Base-by-base conservation (phyloP, 345 rosid genomes). In the Hibiscus syriacus region DNA sequence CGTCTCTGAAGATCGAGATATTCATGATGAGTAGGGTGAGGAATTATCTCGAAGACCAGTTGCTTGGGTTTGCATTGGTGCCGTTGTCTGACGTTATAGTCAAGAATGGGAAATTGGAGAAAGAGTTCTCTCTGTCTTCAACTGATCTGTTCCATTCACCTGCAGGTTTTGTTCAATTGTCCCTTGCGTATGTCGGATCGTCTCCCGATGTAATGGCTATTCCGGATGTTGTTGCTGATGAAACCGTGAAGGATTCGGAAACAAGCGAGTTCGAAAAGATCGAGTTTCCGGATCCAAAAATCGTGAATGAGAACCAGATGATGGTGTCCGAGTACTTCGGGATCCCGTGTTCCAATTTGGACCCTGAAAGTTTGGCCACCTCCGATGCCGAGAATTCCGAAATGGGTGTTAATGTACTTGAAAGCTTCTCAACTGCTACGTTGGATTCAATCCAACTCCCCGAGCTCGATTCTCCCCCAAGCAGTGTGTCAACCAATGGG, bases 11-110 rank as follows among this genome's bases (percentile, higher is more conserved):
- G 71, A 90, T 97, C 70, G 99, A 95, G 84, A 71, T 95, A 72
- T 95, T 82, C 79, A 95, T 95, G 99, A 84, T 95, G 96, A 95
- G 99, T 72, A 82, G 99, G 81, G 99, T 92, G 78, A 92, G 70
- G 85, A 95, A 95, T 70, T 95, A 95, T 80, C 92, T 95, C 0
- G 99, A 89, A 76, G 99, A 95, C 79, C 99, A 95, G 83, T 72
- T 92, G 74, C 82, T 95, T 67, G 99, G 99, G 38, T 85, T 95
- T 61, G 81, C 97, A 38, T 67, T 92, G 83, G 97, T 95, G 70
- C 98, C 99, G 20, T 74, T 92, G 79, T 92, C 98, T 6, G 97
- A 95, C 73, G 88, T 95, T 10, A 66, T 95, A 27, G 46, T 85
- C 66, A 79, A 78, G 71, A 85, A 88, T 34, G 90, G 99, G 68